Conservation (phyloP, 2,329 filamentous ascomycete genomes). For the Claviceps citrina region DNA sequence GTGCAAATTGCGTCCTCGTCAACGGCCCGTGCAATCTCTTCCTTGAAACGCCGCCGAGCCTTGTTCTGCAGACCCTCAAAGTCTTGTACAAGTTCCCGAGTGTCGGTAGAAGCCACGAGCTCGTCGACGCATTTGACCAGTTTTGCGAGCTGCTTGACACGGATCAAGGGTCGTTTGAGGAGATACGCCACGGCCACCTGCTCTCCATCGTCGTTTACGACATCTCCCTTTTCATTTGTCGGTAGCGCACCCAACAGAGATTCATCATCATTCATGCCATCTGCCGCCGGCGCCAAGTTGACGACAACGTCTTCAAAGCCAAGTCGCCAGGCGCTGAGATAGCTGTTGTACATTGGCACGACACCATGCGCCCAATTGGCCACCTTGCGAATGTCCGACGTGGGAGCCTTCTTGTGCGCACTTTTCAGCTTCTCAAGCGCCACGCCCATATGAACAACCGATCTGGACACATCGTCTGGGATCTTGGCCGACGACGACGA, state of each 20-base stretch:
- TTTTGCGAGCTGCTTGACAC: constrained; percentile 76
- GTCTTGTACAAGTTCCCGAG: constrained; percentile 23
- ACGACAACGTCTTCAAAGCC: constrained; percentile 92
- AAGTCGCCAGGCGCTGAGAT: constrained; percentile 75
- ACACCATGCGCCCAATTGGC: constrained; percentile 69
- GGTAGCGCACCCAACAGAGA: constrained; percentile 44
- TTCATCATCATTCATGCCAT: constrained; percentile 39
- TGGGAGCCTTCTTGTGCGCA: constrained; percentile 65
- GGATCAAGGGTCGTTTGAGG: constrained; percentile 72
- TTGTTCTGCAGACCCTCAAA: constrained; percentile 64
- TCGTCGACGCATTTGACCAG: constrained; percentile 56
- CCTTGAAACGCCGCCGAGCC: constrained; percentile 47
- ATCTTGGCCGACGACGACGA: constrained; percentile 30
- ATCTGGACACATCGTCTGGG: constrained; percentile 53
- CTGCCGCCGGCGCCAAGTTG: constrained; percentile 61
- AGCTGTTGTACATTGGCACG: constrained; percentile 67
- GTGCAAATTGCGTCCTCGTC: constrained; percentile 79
- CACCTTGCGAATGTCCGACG: constrained; percentile 54
- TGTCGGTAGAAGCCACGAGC: constrained; percentile 33
- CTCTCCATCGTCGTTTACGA: constrained; percentile 63
- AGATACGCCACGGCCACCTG: constrained; percentile 88
- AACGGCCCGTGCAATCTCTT: constrained; percentile 56
- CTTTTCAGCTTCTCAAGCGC: constrained; percentile 70
- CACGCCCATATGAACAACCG: constrained; percentile 88
- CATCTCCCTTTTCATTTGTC: constrained; percentile 48